Evolutionary conservation across 257 asterid species (phyloP).

Genomic region (Solanum sparsipilum): DNA sequence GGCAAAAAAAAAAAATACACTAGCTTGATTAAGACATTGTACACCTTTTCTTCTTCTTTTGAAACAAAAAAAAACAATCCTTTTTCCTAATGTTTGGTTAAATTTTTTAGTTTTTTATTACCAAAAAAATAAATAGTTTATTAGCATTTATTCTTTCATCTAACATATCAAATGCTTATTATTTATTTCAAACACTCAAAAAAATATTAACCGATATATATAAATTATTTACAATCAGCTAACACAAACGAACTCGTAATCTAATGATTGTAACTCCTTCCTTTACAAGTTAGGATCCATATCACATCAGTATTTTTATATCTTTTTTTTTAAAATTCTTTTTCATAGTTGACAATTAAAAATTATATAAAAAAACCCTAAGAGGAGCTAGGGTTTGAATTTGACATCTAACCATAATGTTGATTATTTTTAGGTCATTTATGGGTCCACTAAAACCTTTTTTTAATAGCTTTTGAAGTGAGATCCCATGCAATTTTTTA

Average conservation of each 20-base stretch:
- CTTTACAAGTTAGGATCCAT: neutral
- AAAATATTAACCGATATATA: neutral
- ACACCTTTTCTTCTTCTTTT: neutral
- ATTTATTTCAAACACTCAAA: too few relatives aligned
- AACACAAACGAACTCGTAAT: neutral
- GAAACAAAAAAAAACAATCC: too few relatives aligned
- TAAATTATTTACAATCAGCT: neutral
- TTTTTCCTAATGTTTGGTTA: neutral
- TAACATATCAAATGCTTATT: too few relatives aligned
- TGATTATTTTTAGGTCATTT: neutral
- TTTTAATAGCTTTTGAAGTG: neutral
- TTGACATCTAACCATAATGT: neutral
- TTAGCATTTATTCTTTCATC: too few relatives aligned
- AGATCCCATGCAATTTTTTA: neutral
- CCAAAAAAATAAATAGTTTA: too few relatives aligned
- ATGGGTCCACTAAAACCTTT: neutral
- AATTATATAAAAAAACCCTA: neutral
- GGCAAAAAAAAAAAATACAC: neutral
- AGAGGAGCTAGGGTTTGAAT: neutral
- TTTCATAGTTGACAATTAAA: neutral
- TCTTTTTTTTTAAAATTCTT: neutral
- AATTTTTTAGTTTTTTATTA: too few relatives aligned
- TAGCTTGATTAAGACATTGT: neutral
- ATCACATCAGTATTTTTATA: neutral
- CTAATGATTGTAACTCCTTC: neutral